Base-by-base conservation (phyloP, 1,139 yeast species). In the Trichomonascaceae sp. region DNA sequence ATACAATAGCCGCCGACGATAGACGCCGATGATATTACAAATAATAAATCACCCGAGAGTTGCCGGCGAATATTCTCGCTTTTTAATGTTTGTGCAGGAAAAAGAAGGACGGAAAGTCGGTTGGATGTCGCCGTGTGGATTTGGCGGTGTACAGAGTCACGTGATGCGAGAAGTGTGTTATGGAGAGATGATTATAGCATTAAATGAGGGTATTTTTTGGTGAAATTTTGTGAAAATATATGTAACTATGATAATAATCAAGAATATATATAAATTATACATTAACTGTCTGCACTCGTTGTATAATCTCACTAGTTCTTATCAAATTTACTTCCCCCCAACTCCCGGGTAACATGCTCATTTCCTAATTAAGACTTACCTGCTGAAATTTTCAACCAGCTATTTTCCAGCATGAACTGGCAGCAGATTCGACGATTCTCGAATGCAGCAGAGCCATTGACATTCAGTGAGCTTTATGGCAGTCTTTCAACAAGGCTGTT, bases 401-500 rank as follows among this genome's bases (percentile, higher is more conserved):
- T 36, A n/a, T 13, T 15, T 4, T 15, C 41, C 15, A 36, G 38
- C 41, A 36, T 36, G 41, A 36, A 36, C 17, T 36, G 41, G 41
- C 41, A 36, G 41, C 17, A 13, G 15, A n/a, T 36, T 9, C 41
- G 41, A 15, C 41, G 41, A 15, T 36, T 36, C 17, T 36, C 41
- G 41, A 17, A 36, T 9, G 41, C 41, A 9, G 17, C 50, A 22
- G 45, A 39, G 22, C 39, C 50, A 20, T 39, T 39, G 38, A 15
- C 54, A 7, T 56, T 54, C 44, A 44, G 22, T 8, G 57, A 49
- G 30, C 45, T 54, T 9, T 48, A 54, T 43, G 50, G 43, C 9
- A 49, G 46, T 27, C 51, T 57, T 18, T 47, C 52, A 27, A 50
- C 54, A 17, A 49, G 60, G 49, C 54, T 61, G 51, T 56, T 58